A percentile compares a stretch with the other conserved stretches of the same genome.
Evolutionary conservation across 1,284 basidiomycete species (phyloP).

Genomic region (Peniophora sp.): DNA sequence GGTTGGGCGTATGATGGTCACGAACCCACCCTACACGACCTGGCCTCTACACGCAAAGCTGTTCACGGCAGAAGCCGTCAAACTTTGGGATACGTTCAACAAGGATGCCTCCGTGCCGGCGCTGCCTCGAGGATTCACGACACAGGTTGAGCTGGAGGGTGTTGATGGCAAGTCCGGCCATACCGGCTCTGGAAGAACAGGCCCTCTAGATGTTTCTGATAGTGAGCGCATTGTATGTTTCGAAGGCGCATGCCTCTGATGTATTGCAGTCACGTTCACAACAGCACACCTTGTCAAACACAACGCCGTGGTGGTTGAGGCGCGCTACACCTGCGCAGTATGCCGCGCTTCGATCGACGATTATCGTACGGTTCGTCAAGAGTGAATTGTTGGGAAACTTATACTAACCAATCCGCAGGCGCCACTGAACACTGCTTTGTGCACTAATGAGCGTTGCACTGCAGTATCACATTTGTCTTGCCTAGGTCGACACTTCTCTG

Average conservation of each 20-base stretch:
- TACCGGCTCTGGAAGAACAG: slow-evolving; percentile 38
- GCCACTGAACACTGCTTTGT: slow-evolving; percentile 43
- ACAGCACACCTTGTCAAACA: slow-evolving; percentile 48
- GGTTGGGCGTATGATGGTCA: slow-evolving; percentile 46
- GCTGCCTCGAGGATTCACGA: slow-evolving; percentile 46
- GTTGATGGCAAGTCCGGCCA: slow-evolving; percentile 59
- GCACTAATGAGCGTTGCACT: slow-evolving; percentile 41
- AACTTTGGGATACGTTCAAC: slow-evolving; percentile 34
- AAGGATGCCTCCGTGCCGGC: slow-evolving; percentile 16
- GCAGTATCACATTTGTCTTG: slow-evolving; percentile 64
- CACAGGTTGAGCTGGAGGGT: slow-evolving; percentile 56
- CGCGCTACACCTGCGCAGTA: slow-evolving; percentile 37
- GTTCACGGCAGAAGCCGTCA: slow-evolving; percentile 55
- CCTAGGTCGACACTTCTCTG: slow-evolving; percentile 53
- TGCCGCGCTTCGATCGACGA: slow-evolving; percentile 39
- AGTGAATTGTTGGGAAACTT: background rate
- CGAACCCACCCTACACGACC: slow-evolving; percentile 47
- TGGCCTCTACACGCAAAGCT: slow-evolving; percentile 66
- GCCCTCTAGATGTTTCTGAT: slow-evolving; percentile 62
- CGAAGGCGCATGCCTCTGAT: background rate
- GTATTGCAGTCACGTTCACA: slow-evolving; percentile 41
- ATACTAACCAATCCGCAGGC: slow-evolving; percentile 30
- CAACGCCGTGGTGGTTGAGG: slow-evolving; percentile 27
- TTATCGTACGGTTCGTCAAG: slow-evolving; percentile 34
- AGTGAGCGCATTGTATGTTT: slow-evolving; percentile 27